phyloP scores from a whole-genome alignment of 2,329 filamentous ascomycete genomes.

The Colletotrichum sp. region DNA sequence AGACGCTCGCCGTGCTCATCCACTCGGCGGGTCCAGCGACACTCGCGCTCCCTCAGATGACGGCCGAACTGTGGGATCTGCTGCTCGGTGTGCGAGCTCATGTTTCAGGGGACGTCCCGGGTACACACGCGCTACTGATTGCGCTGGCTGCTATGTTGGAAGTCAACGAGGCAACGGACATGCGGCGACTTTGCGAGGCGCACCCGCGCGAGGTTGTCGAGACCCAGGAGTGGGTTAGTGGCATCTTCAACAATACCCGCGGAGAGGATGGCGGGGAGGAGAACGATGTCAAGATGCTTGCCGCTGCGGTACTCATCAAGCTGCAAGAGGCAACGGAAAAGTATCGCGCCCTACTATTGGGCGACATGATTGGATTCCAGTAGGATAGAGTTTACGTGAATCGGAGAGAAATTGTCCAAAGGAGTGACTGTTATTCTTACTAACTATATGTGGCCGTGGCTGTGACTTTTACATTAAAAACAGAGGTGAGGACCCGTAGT shows the following conservation, averaged over 20 bases:
- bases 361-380: conserved; percentile 58
- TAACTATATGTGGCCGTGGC: background rate
- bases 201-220: conserved; percentile 82
- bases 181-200: conserved; percentile 73
- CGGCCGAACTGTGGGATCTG: conserved; percentile 83
- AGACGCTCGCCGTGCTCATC: conserved; percentile 83
- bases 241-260: conserved; percentile 69
- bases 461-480: background rate
- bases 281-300: conserved; percentile 78
- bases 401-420: background rate
- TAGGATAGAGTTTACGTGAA: background rate
- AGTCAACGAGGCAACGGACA: conserved; percentile 65
- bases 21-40: conserved; percentile 85
- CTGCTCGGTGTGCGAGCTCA: conserved; percentile 71
- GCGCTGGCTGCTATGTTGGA: conserved; percentile 82
- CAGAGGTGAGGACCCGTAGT: background rate
- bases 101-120: conserved; percentile 64
- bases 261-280: conserved; percentile 68
- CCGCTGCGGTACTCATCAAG: conserved; percentile 78
- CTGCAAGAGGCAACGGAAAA: conserved; percentile 82
- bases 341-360: conserved; percentile 79
- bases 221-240: conserved; percentile 83
- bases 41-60: conserved; percentile 78
- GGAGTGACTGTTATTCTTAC: background rate
- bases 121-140: conserved; percentile 79